Conservation (phyloP, 2,329 filamentous ascomycete species). For the Diaporthe eres region DNA sequence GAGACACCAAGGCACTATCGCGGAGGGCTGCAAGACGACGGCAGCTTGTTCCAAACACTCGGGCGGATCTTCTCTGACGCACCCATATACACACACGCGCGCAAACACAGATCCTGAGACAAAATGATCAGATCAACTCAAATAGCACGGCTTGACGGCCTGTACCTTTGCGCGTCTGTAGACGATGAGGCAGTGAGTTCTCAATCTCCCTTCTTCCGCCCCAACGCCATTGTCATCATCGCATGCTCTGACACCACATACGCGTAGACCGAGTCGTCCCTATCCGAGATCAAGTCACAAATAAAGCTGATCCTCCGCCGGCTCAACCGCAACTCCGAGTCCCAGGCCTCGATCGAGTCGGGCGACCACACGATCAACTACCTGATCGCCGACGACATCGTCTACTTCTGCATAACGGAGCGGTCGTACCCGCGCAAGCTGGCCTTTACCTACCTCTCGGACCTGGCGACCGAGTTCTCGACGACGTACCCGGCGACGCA, state of each 20-base stretch:
- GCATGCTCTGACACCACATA: neutral
- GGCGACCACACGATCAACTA: conserved; percentile 88
- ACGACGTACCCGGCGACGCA: conserved; percentile 83
- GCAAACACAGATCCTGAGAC: conserved; percentile 14
- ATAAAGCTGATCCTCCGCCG: conserved; percentile 91
- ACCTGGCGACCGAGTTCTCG: conserved; percentile 91
- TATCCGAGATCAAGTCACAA: conserved; percentile 90
- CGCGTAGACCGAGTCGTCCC: conserved; percentile 75
- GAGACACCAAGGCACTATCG: neutral
- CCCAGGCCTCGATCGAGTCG: conserved; percentile 92
- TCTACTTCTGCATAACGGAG: conserved; percentile 96
- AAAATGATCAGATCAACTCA: conserved; percentile 92
- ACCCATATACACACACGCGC: neutral
- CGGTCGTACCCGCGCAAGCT: conserved; percentile 96
- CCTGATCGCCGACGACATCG: conserved; percentile 83
- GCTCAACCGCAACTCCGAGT: conserved; percentile 88
- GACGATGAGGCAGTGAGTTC: conserved; percentile 83
- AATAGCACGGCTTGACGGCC: conserved; percentile 93
- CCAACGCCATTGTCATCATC: conserved; percentile 34
- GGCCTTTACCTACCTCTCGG: conserved; percentile 96
- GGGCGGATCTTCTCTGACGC: neutral
- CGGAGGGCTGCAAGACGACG: conserved; percentile 9
- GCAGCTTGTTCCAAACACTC: neutral
- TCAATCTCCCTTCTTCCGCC: conserved; percentile 31
- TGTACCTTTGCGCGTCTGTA: conserved; percentile 94